Conservation (phyloP, 768 basidiomycete species). For the Chalciporus piperatus region DNA sequence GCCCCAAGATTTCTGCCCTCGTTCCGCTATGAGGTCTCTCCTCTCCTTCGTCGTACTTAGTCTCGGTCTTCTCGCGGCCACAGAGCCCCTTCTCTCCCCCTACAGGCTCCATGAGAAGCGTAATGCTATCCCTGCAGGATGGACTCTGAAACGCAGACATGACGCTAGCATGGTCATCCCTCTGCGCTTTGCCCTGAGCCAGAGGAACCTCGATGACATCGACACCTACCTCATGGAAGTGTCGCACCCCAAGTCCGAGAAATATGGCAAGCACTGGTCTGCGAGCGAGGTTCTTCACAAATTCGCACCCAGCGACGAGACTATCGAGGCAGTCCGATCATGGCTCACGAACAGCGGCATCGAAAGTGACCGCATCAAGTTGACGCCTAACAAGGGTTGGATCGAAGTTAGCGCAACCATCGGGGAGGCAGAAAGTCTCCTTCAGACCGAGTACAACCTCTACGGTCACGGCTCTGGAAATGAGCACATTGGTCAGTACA, state of each 20-base stretch:
- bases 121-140: conserved; percentile 31
- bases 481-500: conserved; percentile 28
- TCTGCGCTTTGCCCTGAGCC: conserved; percentile 32
- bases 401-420: conserved; percentile 28
- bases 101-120: conserved; percentile 41
- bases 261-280: conserved; percentile 35
- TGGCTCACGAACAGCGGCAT: conserved; percentile 32
- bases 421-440: conserved; percentile 32
- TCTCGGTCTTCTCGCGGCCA: conserved; percentile 18
- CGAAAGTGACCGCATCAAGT: conserved; percentile 17
- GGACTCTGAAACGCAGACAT: conserved; percentile 39
- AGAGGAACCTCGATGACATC: conserved; percentile 29
- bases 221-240: conserved; percentile 31
- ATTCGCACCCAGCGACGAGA: conserved; percentile 30
- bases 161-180: conserved; percentile 28
- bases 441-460: conserved; percentile 33
- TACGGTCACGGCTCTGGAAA: conserved; percentile 29
- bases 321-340: conserved; percentile 22
- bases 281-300: conserved; percentile 21
- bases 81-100: conserved; percentile 15
- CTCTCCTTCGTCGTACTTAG: conserved; percentile 13
- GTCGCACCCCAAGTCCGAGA: conserved; percentile 31
- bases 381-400: conserved; percentile 24
- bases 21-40: conserved; percentile 15
- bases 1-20: not conserved